Conservation (phyloP, 2,329 filamentous ascomycete genomes). For the Colletotrichum trifolii region DNA sequence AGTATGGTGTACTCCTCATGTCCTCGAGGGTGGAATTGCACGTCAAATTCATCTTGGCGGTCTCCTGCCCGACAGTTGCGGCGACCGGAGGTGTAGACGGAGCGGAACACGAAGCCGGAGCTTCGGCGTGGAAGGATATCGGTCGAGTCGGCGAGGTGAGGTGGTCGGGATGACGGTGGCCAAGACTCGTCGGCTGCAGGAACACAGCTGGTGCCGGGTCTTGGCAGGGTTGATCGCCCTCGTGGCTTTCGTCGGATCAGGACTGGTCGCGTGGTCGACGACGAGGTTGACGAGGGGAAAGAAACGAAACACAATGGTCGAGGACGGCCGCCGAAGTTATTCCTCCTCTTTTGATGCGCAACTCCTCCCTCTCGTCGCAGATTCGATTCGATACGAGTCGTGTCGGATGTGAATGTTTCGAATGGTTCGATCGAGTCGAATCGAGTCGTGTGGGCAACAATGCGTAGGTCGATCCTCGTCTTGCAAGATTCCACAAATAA, state of each 20-base stretch:
- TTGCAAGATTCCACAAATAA: constrained; percentile 27
- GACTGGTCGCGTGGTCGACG: constrained; percentile 12
- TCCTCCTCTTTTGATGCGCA: constrained; percentile 7
- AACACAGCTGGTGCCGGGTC: constrained; percentile 30
- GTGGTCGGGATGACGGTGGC: constrained; percentile 20
- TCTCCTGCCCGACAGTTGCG: not conserved
- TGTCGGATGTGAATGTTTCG: not conserved
- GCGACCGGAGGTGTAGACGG: not conserved
- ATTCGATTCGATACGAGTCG: not conserved
- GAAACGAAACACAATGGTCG: not conserved
- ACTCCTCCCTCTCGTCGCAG: too few relatives aligned
- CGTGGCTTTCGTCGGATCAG: constrained; percentile 9
- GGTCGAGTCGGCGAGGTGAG: constrained; percentile 1
- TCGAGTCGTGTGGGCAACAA: constrained; percentile 1
- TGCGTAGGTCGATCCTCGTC: constrained; percentile 30
- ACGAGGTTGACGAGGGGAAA: not conserved
- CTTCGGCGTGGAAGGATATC: not conserved
- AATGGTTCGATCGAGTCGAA: constrained; percentile 7
- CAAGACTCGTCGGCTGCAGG: constrained; percentile 32
- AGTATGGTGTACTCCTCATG: constrained; percentile 50
- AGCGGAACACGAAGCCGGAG: not conserved
- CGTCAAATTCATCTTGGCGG: constrained; percentile 47
- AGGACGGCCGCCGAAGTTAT: constrained; percentile 2
- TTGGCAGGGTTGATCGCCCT: constrained; percentile 30
- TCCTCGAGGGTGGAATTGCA: constrained; percentile 58